Evolutionary conservation across 1,284 basidiomycete species (phyloP).

Genomic region (Xanthoconium separans): DNA sequence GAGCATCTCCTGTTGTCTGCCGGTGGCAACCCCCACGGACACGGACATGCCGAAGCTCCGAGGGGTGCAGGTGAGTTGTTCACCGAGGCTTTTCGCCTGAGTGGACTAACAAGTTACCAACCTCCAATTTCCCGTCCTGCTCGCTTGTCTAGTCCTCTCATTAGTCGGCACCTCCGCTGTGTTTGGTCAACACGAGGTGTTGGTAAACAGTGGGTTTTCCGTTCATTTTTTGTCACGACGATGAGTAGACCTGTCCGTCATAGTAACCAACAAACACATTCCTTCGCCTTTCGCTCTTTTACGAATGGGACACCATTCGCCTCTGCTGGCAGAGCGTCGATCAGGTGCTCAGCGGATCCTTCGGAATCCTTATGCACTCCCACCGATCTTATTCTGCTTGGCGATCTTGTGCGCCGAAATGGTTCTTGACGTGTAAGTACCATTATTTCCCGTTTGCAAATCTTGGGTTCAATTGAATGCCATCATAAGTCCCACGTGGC

Average conservation of each 20-base stretch:
- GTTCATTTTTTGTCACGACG: background rate
- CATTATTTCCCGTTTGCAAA: conserved; percentile 1
- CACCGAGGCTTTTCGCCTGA: background rate
- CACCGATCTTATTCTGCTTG: conserved; percentile 34
- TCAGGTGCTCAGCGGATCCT: conserved; percentile 21
- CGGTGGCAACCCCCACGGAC: conserved; percentile 36
- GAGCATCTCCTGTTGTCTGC: conserved; percentile 75
- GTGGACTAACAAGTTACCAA: conserved; percentile 35
- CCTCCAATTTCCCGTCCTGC: conserved; percentile 66
- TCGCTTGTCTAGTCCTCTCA: conserved; percentile 60
- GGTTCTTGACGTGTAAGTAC: conserved; percentile 32
- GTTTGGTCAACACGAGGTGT: conserved; percentile 34
- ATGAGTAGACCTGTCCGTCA: conserved; percentile 3
- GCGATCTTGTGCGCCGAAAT: conserved; percentile 31
- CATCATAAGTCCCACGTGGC: conserved; percentile 65
- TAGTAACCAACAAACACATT: conserved; percentile 33
- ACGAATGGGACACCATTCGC: conserved; percentile 5
- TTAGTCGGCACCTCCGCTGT: conserved; percentile 38
- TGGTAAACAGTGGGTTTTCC: conserved; percentile 28
- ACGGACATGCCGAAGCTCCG: conserved; percentile 15
- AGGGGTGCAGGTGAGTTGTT: conserved; percentile 36
- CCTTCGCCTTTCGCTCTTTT: conserved; percentile 26
- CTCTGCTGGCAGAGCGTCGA: conserved; percentile 2
- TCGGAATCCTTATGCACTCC: conserved; percentile 32
- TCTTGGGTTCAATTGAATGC: background rate